Evolutionary conservation across 2,329 filamentous ascomycete genomes (phyloP).

Genomic region (Neobulgaria alba): DNA sequence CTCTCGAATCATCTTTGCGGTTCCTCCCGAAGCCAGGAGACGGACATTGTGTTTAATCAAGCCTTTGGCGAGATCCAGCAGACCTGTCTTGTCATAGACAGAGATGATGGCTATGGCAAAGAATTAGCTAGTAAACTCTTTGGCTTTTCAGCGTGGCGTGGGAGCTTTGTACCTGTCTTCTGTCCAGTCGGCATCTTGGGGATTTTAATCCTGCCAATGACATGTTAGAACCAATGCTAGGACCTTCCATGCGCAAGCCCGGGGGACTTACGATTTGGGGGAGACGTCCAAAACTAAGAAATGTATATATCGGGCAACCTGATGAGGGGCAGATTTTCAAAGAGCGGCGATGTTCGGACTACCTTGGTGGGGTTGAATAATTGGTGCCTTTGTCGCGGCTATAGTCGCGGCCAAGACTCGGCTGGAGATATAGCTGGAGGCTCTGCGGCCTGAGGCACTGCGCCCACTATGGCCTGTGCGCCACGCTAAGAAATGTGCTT

Average conservation of each 20-base stretch:
- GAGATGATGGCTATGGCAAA: constrained; percentile 71
- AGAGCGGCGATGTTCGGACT: neutral
- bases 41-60: constrained; percentile 83
- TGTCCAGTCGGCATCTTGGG: neutral
- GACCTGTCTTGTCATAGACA: constrained; percentile 97
- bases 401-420: too few species aligned
- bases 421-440: too few species aligned
- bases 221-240: too few species aligned
- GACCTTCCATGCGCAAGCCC: too few species aligned
- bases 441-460: too few species aligned
- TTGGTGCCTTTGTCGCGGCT: too few species aligned
- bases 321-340: neutral
- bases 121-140: constrained; percentile 9
- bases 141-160: too few species aligned
- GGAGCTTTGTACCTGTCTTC: neutral
- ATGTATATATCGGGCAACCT: neutral
- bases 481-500: neutral
- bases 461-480: too few species aligned
- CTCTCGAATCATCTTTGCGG: constrained; percentile 92
- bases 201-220: too few species aligned
- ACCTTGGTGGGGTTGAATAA: too few species aligned
- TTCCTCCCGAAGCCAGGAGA: constrained; percentile 89
- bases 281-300: neutral
- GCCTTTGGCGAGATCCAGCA: constrained; percentile 86
- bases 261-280: too few species aligned